Conservation (phyloP, 805 yeast species). For the Saccharomycopsis javanensis region DNA sequence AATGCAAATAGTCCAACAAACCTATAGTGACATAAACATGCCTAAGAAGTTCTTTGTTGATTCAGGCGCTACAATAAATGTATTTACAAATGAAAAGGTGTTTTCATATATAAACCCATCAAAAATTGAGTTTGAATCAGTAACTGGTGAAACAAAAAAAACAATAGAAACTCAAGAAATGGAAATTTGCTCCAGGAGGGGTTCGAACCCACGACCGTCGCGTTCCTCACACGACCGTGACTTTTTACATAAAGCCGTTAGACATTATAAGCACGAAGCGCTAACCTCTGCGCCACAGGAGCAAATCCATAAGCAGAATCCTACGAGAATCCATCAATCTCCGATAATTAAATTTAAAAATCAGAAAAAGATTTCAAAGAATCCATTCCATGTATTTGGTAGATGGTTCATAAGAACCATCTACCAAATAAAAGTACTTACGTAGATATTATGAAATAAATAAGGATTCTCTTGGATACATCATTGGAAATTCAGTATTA, state of each 20-base stretch:
- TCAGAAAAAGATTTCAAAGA: background rate
- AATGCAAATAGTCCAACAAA: background rate
- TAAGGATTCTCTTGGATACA: no score
- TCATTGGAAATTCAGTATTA: background rate
- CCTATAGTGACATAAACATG: background rate
- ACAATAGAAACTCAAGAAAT: background rate
- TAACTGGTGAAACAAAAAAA: background rate
- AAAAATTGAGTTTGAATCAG: background rate
- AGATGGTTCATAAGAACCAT: background rate
- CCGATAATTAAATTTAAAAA: background rate
- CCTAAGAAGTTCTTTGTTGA: background rate
- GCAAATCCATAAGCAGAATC: slow-evolving; percentile 26
- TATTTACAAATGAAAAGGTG: background rate
- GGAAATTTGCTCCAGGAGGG: slow-evolving; percentile 46
- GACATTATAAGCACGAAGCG: slow-evolving; percentile 69
- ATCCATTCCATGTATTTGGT: background rate
- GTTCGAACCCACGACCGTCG: slow-evolving; percentile 77
- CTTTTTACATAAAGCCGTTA: slow-evolving; percentile 38
- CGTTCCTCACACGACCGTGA: slow-evolving; percentile 54
- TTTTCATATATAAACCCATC: background rate
- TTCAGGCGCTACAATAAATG: background rate
- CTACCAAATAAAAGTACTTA: background rate
- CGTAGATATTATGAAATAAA: no score
- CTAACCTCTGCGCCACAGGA: slow-evolving; percentile 73
- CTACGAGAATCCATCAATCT: background rate